A percentile compares a stretch with the other conserved stretches of the same genome.
Evolutionary conservation across 2,329 filamentous ascomycete species (phyloP).

Genomic region (Orbilia ellipsospora): DNA sequence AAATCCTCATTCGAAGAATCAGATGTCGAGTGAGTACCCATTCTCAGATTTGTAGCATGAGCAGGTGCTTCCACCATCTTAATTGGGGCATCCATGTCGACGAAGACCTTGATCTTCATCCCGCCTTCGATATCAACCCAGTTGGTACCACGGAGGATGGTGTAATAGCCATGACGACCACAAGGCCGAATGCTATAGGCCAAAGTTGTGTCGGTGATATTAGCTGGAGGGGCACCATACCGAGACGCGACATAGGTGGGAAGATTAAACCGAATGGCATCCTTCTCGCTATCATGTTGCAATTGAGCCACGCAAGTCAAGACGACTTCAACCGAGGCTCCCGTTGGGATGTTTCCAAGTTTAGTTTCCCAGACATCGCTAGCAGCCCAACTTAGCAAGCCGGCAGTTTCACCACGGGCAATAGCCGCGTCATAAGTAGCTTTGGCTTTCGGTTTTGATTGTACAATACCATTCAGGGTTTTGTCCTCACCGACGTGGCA

Average conservation of each 20-base stretch:
- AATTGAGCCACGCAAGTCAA: constrained; percentile 77
- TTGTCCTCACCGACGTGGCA: constrained; percentile 71
- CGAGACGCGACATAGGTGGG: constrained; percentile 75
- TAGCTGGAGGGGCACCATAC: constrained; percentile 68
- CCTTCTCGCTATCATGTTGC: constrained; percentile 75
- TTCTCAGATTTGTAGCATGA: constrained; percentile 74
- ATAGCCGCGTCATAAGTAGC: constrained; percentile 71
- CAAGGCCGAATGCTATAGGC: constrained; percentile 35
- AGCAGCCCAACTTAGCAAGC: constrained; percentile 72
- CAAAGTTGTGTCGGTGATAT: constrained; percentile 58
- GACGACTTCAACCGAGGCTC: constrained; percentile 67
- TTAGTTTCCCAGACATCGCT: constrained; percentile 76
- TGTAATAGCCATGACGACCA: constrained; percentile 30
- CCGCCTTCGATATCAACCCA: constrained; percentile 60
- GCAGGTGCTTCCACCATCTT: constrained; percentile 73
- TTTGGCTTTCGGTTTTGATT: constrained; percentile 73
- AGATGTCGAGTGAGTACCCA: constrained; percentile 69
- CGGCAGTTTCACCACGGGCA: constrained; percentile 71
- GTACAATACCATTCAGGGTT: constrained; percentile 73
- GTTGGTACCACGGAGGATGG: constrained; percentile 8
- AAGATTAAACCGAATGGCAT: constrained; percentile 76
- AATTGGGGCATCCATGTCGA: constrained; percentile 69
- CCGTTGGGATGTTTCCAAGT: constrained; percentile 74
- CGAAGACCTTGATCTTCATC: constrained; percentile 70
- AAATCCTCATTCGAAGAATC: constrained; percentile 61